These are phyloP conservation scores for Trichoderma atroviride DNA, from an alignment of 2,329 filamentous ascomycete species.

Conservation along the genomic window DNA sequence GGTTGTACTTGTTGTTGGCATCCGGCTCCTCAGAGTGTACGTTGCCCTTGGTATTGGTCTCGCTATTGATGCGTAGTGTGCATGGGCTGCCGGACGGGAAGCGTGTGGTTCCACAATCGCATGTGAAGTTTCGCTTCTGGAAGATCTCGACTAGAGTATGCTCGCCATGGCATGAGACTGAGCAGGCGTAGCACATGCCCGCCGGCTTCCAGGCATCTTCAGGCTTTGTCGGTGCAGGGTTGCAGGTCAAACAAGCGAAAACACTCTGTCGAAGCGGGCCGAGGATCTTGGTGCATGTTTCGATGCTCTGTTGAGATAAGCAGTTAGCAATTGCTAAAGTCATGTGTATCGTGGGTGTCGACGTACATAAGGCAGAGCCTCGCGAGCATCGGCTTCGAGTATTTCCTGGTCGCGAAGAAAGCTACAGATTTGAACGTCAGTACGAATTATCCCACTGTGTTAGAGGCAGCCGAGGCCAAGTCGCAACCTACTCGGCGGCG, in stretches of 20 bases:
- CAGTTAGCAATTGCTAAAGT: slow-evolving; percentile 32
- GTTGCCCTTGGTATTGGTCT: slow-evolving; percentile 73
- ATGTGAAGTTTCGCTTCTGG: slow-evolving; percentile 91
- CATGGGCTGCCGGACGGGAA: slow-evolving; percentile 73
- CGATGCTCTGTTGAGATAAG: slow-evolving; percentile 71
- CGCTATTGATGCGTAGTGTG: slow-evolving; percentile 69
- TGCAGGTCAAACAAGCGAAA: slow-evolving; percentile 93
- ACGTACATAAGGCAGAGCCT: slow-evolving; percentile 85
- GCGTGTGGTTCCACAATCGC: slow-evolving; percentile 90
- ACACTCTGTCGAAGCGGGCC: slow-evolving; percentile 85
- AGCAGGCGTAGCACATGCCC: slow-evolving; percentile 94
- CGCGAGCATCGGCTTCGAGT: slow-evolving; percentile 91
- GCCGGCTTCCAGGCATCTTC: slow-evolving; percentile 61
- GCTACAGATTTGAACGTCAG: slow-evolving; percentile 46
- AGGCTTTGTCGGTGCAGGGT: slow-evolving; percentile 69
- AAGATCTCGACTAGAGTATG: slow-evolving; percentile 95
- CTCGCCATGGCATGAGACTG: slow-evolving; percentile 93
- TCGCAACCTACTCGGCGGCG: slow-evolving; percentile 63
- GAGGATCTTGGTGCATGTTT: slow-evolving; percentile 87
- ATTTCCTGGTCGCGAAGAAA: slow-evolving; percentile 89
- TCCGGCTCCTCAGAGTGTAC: slow-evolving; percentile 76
- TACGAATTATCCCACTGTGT: background rate
- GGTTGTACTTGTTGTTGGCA: slow-evolving; percentile 78
- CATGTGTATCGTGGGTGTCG: slow-evolving; percentile 16
- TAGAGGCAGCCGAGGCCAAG: background rate